phyloP scores from a whole-genome alignment of 805 yeast genomes.

The Candida khao-thaluensis region DNA sequence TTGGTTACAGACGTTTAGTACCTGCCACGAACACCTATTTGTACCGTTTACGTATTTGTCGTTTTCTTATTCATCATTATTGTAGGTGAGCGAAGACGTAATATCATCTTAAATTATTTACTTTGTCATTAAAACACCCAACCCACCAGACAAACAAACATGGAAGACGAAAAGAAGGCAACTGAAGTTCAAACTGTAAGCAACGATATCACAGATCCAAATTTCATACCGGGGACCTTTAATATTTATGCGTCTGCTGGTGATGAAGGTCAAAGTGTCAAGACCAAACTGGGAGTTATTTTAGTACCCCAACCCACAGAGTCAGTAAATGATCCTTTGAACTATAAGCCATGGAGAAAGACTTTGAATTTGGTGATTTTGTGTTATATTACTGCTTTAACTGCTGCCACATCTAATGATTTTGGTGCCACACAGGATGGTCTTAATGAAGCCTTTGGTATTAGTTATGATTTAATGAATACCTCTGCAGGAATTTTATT shows the following conservation, averaged over 20 bases:
- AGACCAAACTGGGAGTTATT: slow-evolving; percentile 32
- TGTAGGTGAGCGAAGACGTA: too few species aligned
- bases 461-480: slow-evolving; percentile 47
- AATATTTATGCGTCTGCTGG: slow-evolving; percentile 39
- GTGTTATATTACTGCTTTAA: slow-evolving; percentile 43
- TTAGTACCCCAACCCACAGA: slow-evolving; percentile 51
- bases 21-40: too few species aligned
- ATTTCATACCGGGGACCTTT: slow-evolving; percentile 56
- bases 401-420: slow-evolving; percentile 51
- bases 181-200: background rate
- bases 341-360: slow-evolving; percentile 40
- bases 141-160: too few species aligned
- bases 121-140: too few species aligned
- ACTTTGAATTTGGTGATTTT: slow-evolving; percentile 38
- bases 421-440: slow-evolving; percentile 48
- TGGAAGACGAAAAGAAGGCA: background rate
- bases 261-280: slow-evolving; percentile 11
- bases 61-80: too few species aligned
- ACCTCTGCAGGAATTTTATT: slow-evolving; percentile 51
- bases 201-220: slow-evolving; percentile 24
- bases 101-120: too few species aligned
- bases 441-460: slow-evolving; percentile 40
- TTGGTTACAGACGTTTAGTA: too few species aligned
- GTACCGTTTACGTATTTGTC: too few species aligned
- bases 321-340: slow-evolving; percentile 49